Conservation (phyloP, 768 basidiomycete species). For the Pisolithus orientalis region DNA sequence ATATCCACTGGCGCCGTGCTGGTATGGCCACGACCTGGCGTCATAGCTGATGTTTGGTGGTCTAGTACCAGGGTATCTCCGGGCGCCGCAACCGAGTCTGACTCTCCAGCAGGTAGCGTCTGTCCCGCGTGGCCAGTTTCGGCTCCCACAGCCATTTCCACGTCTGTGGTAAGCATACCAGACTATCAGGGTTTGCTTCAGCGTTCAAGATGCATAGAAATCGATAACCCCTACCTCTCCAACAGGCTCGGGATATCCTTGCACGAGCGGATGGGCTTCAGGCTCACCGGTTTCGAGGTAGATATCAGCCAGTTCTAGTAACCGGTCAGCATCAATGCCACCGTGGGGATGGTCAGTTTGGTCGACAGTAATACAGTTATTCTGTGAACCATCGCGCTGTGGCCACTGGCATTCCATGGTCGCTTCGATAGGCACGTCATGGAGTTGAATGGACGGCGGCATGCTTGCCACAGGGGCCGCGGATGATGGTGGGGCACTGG, state of each 20-base stretch:
- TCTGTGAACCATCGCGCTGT: not conserved
- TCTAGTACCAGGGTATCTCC: no score
- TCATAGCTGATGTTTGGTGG: no score
- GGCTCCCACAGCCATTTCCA: not conserved
- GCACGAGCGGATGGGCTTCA: not conserved
- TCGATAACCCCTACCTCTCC: not conserved
- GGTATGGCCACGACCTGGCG: not conserved
- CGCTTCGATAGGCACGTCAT: not conserved
- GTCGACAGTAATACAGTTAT: not conserved
- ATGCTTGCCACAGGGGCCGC: no score
- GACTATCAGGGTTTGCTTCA: not conserved
- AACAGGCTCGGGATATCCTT: not conserved
- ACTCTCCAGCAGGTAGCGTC: no score
- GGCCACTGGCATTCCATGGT: not conserved
- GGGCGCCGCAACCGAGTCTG: no score
- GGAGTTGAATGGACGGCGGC: no score
- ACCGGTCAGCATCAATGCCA: slow-evolving; percentile 12
- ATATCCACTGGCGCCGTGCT: not conserved
- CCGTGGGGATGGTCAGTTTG: not conserved
- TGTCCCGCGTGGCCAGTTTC: not conserved
- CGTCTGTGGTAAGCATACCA: not conserved
- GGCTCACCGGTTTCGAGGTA: slow-evolving; percentile 10
- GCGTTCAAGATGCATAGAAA: not conserved
- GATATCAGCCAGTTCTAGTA: slow-evolving; percentile 21
- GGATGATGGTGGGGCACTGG: no score